Evolutionary conservation across 2,329 filamentous ascomycete genomes (phyloP), one percentile per base, ranked within the genome.

Genomic region (Thelonectria discophora): DNA sequence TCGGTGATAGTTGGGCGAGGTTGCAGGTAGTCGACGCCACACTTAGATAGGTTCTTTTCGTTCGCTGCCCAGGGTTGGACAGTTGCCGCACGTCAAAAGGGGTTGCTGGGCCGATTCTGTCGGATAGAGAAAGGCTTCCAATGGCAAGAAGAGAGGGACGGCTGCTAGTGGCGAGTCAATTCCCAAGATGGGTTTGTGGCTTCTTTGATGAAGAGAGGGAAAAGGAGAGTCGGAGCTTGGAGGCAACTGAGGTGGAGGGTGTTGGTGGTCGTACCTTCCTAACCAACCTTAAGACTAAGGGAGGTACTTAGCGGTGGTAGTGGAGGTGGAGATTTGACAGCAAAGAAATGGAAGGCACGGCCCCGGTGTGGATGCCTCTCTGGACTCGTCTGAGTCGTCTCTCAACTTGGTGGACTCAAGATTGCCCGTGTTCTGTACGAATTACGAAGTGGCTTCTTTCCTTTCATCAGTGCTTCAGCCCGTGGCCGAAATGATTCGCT

Each of bases 401-500:
- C 5, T 30, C 5, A 10, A 30, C 27, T 7, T 8, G 9, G 27
- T 30, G 27, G 27, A 30, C 27, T 7, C 27, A 30, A 6, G 21
- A 24, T 6, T 24, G 21, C 21, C 21, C 21, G 27, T 30, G 27
- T 7, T 8, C 27, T 7, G 27, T 30, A 30, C 27, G 27, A 10
- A 30, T 30, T 30, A 30, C 27, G 27, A 18, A 24, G 10, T 46
- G 12, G n/a, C 18, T 11, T 46, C 42, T 18, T 21, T 49, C 17
- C 40, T 60, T 55, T 50, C 53, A 48, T 50, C 53, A 48, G 27
- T 30, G 27, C 27, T 30, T 30, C 27, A 58, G 45, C 48, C 39
- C 49, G 54, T 62, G 59, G 54, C 49, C 43, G n/a, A 54, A 45
- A 58, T 62, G 59, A 62, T 62, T 62, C 43, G 59, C 59, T 58